Evolutionary conservation across 1,139 yeast species (phyloP), one percentile per base, ranked within the genome.

Genomic region (Debaryomyces sp.): DNA sequence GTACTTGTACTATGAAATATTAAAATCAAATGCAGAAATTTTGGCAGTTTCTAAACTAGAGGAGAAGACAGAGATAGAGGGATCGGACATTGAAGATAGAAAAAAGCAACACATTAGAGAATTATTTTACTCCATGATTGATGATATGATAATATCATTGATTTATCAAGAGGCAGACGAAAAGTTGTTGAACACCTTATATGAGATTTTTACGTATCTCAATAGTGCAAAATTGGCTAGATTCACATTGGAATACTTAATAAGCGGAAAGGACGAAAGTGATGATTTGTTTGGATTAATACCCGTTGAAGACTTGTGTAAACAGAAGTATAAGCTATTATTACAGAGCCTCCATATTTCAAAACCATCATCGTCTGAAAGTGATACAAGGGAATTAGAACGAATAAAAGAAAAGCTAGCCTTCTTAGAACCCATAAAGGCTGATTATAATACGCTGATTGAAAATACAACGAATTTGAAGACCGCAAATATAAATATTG

Each of bases 101-200:
- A 59, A 37, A 21, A 35, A 35, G 10, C 57, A 53, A 21, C 53
- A 53, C 42, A 34, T 53, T 6, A 65, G 57, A 48, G 62, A 63
- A 36, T 36, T 73, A 35, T 76, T 75, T 49, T 76, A 75, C 54
- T 64, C 77, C 3, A 62, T 75, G 65, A 63, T 85, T 13, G 87
- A 82, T 48, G 89, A 85, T 55, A 64, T 87, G 58, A 75, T 80
- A 17, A 67, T 70, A 27, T 77, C 87, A 0, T 66, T 85, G 9
- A 74, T 81, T 36, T 85, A 85, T 62, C 82, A 81, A 29, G 88
- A 84, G 49, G 88, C 86, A 0, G 95, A 87, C 55, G 75, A 77
- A 15, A 66, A 73, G 7, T 69, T 85, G 1, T 69, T 84, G 9
- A 68, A 73, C 6, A 62, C 81, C 0, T 61, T 86, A 26, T 70